A percentile compares a stretch with the other conserved stretches of the same genome.
phyloP scores from a whole-genome alignment of 2,329 filamentous ascomycete genomes.

The Penicillium sp. region DNA sequence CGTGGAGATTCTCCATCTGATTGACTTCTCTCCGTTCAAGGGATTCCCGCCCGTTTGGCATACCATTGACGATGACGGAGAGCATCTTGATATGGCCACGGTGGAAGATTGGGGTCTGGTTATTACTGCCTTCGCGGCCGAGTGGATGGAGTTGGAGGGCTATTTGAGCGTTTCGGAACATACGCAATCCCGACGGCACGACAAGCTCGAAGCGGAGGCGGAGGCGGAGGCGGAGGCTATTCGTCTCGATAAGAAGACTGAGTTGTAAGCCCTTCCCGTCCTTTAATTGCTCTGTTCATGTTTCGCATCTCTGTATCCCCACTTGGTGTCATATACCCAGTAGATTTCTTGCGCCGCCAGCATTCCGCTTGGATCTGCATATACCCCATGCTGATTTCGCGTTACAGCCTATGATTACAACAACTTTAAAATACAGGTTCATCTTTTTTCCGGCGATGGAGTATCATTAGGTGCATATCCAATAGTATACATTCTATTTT shows the following conservation, averaged over 20 bases:
- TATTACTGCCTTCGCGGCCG: constrained; percentile 79
- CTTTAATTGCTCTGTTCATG: constrained; percentile 7
- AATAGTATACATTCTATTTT: constrained; percentile 6
- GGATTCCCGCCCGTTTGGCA: constrained; percentile 86
- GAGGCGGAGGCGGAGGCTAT: constrained; percentile 22
- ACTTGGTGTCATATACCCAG: constrained; percentile 3
- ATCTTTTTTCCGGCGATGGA: background rate
- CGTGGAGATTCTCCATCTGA: constrained; percentile 87
- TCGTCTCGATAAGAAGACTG: constrained; percentile 37
- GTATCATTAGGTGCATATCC: background rate
- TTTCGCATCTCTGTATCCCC: background rate
- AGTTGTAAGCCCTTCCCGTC: constrained; percentile 44
- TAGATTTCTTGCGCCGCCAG: background rate
- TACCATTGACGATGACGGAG: constrained; percentile 77
- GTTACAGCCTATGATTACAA: background rate
- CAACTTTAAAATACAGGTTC: no score
- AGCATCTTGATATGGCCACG: constrained; percentile 78
- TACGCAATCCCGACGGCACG: constrained; percentile 6
- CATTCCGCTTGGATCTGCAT: background rate
- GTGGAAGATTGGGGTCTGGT: constrained; percentile 88
- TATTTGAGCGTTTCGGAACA: constrained; percentile 43
- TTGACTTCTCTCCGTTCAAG: constrained; percentile 64
- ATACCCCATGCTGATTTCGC: background rate
- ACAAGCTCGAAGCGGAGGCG: constrained; percentile 17
- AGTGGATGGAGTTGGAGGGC: constrained; percentile 86